Evolutionary conservation across 176 grass and related monocot genomes (phyloP).

Genomic region (Luzula sylvatica): DNA sequence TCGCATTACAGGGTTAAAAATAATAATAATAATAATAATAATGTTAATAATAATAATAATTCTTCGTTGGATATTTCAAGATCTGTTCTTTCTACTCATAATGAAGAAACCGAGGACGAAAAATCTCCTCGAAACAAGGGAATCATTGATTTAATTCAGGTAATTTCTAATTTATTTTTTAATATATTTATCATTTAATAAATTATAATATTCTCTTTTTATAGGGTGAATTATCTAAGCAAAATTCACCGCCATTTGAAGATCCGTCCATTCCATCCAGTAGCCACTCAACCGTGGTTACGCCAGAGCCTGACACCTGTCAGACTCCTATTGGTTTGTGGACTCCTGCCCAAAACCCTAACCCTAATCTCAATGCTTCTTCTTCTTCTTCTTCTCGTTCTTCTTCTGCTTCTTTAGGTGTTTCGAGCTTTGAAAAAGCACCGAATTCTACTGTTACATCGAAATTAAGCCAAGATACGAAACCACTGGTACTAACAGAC

Average conservation of each 20-base stretch:
- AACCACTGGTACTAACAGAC: conserved; percentile 12
- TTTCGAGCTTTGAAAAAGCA: conserved; percentile 5
- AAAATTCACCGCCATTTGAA: conserved; percentile 34
- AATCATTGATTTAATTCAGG: conserved; percentile 41
- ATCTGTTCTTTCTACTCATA: conserved; percentile 69
- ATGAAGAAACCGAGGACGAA: conserved; percentile 93
- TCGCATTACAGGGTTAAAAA: conserved; percentile 50
- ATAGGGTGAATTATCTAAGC: conserved; percentile 47
- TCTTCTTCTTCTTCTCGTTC: conserved; percentile 5
- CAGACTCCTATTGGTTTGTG: background rate
- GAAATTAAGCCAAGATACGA: background rate
- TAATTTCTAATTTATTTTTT: conserved; percentile 26
- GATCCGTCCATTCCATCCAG: conserved; percentile 38
- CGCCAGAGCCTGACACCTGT: background rate
- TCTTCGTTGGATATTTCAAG: conserved; percentile 48
- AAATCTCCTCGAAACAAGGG: conserved; percentile 40
- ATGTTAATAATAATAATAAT: conserved; percentile 35
- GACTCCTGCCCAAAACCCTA: background rate
- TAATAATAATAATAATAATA: conserved; percentile 8
- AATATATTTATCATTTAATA: conserved; percentile 3
- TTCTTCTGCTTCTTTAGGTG: too few relatives aligned
- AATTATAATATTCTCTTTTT: conserved; percentile 21
- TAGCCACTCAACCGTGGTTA: conserved; percentile 20
- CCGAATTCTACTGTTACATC: conserved; percentile 3
- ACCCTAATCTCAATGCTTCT: conserved; percentile 12